phyloP scores from a whole-genome alignment of 148 eudicot species.

The Silene latifolia region DNA sequence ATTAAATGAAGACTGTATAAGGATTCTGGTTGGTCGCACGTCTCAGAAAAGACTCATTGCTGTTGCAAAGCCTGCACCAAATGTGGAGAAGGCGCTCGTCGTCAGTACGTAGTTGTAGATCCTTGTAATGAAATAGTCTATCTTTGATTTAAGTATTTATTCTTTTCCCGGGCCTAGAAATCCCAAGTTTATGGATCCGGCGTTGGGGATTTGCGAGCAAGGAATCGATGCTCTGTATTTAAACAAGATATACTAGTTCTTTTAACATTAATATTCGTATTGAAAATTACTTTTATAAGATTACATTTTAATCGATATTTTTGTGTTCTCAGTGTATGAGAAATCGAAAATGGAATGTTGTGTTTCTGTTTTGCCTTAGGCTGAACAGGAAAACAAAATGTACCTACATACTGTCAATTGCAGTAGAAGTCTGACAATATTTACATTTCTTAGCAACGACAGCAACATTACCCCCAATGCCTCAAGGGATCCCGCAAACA shows the following conservation, averaged over 20 bases:
- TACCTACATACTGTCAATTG: too few relatives aligned
- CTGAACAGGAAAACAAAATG: too few relatives aligned
- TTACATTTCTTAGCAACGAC: too few relatives aligned
- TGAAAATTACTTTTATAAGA: background rate
- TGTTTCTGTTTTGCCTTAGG: too few relatives aligned
- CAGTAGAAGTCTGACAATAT: too few relatives aligned
- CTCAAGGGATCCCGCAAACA: too few relatives aligned
- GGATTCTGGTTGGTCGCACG: background rate
- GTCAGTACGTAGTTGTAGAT: constrained; percentile 4
- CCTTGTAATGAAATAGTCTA: constrained; percentile 10
- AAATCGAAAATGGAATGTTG: background rate
- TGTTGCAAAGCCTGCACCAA: background rate
- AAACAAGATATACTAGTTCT: background rate
- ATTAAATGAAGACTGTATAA: background rate
- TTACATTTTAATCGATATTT: too few relatives aligned
- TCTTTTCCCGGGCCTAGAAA: background rate
- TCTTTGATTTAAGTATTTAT: background rate
- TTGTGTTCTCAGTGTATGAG: background rate
- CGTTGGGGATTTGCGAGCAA: background rate
- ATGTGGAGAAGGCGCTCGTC: background rate
- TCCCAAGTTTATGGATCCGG: background rate
- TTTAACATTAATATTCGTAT: background rate
- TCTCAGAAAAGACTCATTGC: background rate
- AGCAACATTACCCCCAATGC: too few relatives aligned
- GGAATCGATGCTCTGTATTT: background rate